phyloP scores from a whole-genome alignment of 1,284 basidiomycete species.

The Cryptococcus jaspeensis region DNA sequence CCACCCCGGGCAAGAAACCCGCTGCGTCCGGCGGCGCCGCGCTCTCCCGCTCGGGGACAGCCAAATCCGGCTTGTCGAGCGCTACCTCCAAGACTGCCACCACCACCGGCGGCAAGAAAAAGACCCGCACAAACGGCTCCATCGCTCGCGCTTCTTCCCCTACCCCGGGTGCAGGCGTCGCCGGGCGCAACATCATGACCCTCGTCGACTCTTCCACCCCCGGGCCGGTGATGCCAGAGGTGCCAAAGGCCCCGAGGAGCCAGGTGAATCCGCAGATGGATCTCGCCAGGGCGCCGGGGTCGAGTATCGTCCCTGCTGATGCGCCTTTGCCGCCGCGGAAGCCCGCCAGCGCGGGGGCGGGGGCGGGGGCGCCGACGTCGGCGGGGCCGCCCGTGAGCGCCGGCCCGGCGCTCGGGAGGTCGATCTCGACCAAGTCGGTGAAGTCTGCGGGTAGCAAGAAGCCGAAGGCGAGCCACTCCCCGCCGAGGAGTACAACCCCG shows the following conservation, averaged over 20 bases:
- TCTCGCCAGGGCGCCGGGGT: slow-evolving; percentile 43
- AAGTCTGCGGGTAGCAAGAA: slow-evolving; percentile 8
- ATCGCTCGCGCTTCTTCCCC: slow-evolving; percentile 29
- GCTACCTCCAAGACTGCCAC: slow-evolving; percentile 22
- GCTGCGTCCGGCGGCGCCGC: slow-evolving; percentile 5
- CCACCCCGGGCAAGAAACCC: slow-evolving; percentile 10
- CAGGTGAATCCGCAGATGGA: slow-evolving; percentile 44
- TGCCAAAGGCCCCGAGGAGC: slow-evolving; percentile 48
- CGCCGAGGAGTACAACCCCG: slow-evolving; percentile 27
- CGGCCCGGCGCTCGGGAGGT: slow-evolving; percentile 15
- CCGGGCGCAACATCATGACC: slow-evolving; percentile 42
- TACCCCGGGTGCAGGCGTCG: slow-evolving; percentile 12
- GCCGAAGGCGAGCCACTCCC: neutral
- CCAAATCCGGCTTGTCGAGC: slow-evolving; percentile 28
- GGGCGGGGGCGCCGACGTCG: neutral
- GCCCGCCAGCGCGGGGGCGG: neutral
- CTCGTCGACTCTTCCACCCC: slow-evolving; percentile 30
- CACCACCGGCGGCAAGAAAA: slow-evolving; percentile 22
- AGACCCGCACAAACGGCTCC: slow-evolving; percentile 33
- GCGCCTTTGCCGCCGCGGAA: neutral
- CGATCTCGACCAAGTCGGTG: slow-evolving; percentile 27
- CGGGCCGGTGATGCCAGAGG: slow-evolving; percentile 45
- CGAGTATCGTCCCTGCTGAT: slow-evolving; percentile 28
- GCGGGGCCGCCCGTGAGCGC: neutral
- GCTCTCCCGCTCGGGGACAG: slow-evolving; percentile 26